Base-by-base conservation (phyloP, 2,329 filamentous ascomycete species). In the Bipolaris cookei region DNA sequence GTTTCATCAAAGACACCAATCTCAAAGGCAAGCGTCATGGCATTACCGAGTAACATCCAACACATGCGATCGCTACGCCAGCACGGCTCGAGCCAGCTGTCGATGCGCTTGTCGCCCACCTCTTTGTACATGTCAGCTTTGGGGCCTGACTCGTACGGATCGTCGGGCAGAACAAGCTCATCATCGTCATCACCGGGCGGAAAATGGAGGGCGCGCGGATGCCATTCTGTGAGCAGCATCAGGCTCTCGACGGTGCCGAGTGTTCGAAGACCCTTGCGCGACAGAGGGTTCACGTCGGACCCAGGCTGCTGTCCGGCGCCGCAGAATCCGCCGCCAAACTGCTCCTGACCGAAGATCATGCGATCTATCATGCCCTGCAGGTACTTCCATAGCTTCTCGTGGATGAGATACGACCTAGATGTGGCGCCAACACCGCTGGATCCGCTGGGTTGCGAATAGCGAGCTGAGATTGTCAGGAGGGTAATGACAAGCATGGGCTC, bases 141-240 rank as follows among this genome's bases (percentile, higher is more conserved):
- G 8, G 60, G 63, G 25, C 78, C 76, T 28, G 74, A 72, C 5
- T 80, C 78, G 23, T 87, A 80, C 5, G 90, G 78, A 62, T 95
- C 90, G 16, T 91, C 88, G 0, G 91, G 89, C 3, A 85, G 79
- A 60, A 89, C 79, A 38, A 88, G 80, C 32, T 87, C 84, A 51
- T 87, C 85, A 58, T 88, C 87, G 61, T 88, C 86, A 56, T 88
- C 85, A 43, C 85, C 85, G 0, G 87, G 86, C 3, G 95, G 95
- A 70, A 98, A 99, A 75, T 98, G 94, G 58, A 99, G 83, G 14
- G 93, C 93, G 5, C 94, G 87, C 4, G 95, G 95, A 75, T 98
- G 94, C 94, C 95, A 99, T 72, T 99, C 95, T 1, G 94, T 98
- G 42, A 99, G 81, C 23, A 99, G 89, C 82, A 99, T 88, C 30